Conservation (phyloP, 805 yeast genomes). For the Yarrowia keelungensis region DNA sequence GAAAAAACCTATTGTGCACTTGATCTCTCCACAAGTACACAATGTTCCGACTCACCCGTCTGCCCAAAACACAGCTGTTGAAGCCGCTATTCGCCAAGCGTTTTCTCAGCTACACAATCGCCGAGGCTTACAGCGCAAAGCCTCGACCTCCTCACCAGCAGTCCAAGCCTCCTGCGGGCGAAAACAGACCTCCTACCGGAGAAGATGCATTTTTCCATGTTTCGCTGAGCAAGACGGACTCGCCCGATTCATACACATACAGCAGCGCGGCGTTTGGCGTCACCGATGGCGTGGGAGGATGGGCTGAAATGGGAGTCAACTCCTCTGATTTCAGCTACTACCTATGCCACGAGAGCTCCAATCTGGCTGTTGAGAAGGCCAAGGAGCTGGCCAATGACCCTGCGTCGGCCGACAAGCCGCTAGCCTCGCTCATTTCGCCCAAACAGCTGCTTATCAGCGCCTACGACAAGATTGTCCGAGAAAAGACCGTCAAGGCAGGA, state of each 20-base stretch:
- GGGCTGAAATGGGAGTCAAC: conserved; percentile 92
- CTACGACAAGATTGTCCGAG: conserved; percentile 59
- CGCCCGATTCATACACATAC: conserved; percentile 27
- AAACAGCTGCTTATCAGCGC: conserved; percentile 61
- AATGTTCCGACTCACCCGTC: conserved; percentile 26
- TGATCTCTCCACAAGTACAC: not conserved
- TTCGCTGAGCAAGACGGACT: conserved; percentile 27
- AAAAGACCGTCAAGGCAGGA: conserved; percentile 79
- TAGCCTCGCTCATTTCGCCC: conserved; percentile 49
- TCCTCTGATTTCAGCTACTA: conserved; percentile 87
- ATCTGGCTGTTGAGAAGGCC: conserved; percentile 47
- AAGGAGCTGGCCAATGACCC: conserved; percentile 41
- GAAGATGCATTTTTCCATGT: conserved; percentile 36
- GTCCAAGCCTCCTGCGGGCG: conserved; percentile 21
- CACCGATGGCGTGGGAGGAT: conserved; percentile 97
- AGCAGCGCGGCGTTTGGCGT: conserved; percentile 46
- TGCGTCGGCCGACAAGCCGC: conserved; percentile 4
- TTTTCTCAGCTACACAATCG: conserved; percentile 34
- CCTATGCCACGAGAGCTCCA: conserved; percentile 64
- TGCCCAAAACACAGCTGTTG: not conserved
- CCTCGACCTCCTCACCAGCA: conserved; percentile 37
- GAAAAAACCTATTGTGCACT: not conserved
- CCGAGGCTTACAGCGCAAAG: conserved; percentile 39
- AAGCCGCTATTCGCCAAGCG: conserved; percentile 12
- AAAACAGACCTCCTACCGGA: conserved; percentile 37